These are phyloP conservation scores for Aspergillus sp. DNA, from an alignment of 2,329 filamentous ascomycete genomes.

Conservation along the genomic window DNA sequence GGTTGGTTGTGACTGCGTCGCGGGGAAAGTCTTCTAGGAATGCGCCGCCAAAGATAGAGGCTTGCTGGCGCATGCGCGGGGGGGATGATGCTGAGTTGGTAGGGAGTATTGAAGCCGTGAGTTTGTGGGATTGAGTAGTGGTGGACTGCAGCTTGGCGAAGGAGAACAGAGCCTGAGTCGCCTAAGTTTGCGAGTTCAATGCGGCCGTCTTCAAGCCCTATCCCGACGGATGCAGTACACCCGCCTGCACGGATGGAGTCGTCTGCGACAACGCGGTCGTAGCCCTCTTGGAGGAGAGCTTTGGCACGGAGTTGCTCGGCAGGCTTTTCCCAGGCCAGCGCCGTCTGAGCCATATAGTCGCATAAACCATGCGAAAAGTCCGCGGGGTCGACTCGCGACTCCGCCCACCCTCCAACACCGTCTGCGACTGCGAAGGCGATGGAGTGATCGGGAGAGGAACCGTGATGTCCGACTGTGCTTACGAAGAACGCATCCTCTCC, in stretches of 20 bases:
- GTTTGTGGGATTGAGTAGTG: slow-evolving; percentile 83
- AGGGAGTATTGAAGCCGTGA: slow-evolving; percentile 97
- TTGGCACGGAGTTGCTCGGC: slow-evolving; percentile 55
- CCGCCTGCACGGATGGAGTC: slow-evolving; percentile 74
- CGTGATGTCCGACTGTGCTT: slow-evolving; percentile 68
- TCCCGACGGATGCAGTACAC: slow-evolving; percentile 86
- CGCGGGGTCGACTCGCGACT: slow-evolving; percentile 88
- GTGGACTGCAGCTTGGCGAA: slow-evolving; percentile 82
- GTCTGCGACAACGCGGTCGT: slow-evolving; percentile 77
- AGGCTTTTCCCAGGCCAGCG: slow-evolving; percentile 55
- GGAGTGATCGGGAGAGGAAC: slow-evolving; percentile 18
- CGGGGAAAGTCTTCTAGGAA: slow-evolving; percentile 80
- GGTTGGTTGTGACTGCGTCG: slow-evolving; percentile 77
- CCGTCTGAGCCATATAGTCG: slow-evolving; percentile 82
- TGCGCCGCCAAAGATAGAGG: slow-evolving; percentile 77
- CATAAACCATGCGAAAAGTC: slow-evolving; percentile 95
- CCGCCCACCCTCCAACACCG: slow-evolving; percentile 92
- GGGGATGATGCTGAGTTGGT: slow-evolving; percentile 89
- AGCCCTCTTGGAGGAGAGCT: slow-evolving; percentile 76
- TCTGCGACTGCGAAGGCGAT: slow-evolving; percentile 89
- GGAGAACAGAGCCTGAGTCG: slow-evolving; percentile 88
- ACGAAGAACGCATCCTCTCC: slow-evolving; percentile 98
- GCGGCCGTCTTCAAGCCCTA: slow-evolving; percentile 69
- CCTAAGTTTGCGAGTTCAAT: slow-evolving; percentile 92
- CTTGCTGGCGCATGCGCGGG: slow-evolving; percentile 72